Evolutionary conservation across 129 eudicot genomes (phyloP), one percentile per base, ranked within the genome.

Genomic region (Heracleum sosnowskyi): DNA sequence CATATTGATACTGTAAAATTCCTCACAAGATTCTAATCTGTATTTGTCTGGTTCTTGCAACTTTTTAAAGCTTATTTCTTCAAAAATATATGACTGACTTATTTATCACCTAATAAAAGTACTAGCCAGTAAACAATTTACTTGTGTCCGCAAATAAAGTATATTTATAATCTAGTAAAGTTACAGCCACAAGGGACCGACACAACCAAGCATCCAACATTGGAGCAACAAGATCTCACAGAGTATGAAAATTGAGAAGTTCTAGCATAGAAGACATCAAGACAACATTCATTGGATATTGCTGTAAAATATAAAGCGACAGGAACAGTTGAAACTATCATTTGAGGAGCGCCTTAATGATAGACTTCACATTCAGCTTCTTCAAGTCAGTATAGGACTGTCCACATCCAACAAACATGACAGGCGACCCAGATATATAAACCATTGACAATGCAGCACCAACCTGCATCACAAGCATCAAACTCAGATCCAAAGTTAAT

Each of bases 371-470:
- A 33, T 96, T 92, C 72, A 96, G 97, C 90, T 92, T 96, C 89
- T 92, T 96, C 80, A 96, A 80, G 77, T 96, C 97, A 1, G 99
- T 90, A 69, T 96, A 96, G 22, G 99, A 96, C 85, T 96, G 99
- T 15, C 99, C 99, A 81, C 99, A 96, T 20, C 99, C 97, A 35
- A 96, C 94, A 84, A 96, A 96, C 99, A 96, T 96, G 77, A 96
- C 99, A 22, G 99, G 99, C 13, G 97, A 86, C 82, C 99, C 97
- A 16, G 99, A 96, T 66, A 96, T 89, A 89, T 96, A 96, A 36
- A 96, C 99, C 97, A 96, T 96, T 4, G 97, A 96, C 29, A 96
- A 86, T n/a, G 97, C 99, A 76, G 99, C 99, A 76, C 99, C 99
- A 73, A 96, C 99, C 99, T 96, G 80, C 55, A 83, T 39, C 76